phyloP scores from a whole-genome alignment of 2,329 filamentous ascomycete species.

The Fusarium sp. region DNA sequence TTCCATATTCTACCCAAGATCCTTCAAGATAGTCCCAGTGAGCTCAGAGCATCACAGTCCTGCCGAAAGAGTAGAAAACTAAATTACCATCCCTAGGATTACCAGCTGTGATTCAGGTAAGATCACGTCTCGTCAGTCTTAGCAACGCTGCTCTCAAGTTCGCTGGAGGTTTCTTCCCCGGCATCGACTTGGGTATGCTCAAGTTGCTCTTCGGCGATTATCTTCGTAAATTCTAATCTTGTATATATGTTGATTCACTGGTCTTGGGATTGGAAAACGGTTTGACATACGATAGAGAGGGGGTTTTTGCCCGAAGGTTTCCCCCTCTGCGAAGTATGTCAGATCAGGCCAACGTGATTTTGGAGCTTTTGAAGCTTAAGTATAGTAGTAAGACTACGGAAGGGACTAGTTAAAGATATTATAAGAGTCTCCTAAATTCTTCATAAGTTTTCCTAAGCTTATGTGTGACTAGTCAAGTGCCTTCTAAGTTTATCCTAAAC shows the following conservation, averaged over 20 bases:
- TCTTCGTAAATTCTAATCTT: background rate
- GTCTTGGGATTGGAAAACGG: background rate
- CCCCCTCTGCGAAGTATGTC: too few species aligned
- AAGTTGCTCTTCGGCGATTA: background rate
- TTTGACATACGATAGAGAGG: background rate
- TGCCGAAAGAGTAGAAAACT: background rate
- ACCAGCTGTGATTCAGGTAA: too few species aligned
- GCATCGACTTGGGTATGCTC: background rate
- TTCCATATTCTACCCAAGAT: background rate
- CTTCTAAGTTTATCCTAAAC: too few species aligned
- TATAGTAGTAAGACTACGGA: background rate
- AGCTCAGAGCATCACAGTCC: background rate
- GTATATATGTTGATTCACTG: too few species aligned
- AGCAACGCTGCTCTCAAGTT: background rate
- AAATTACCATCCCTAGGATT: too few species aligned
- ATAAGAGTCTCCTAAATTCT: background rate
- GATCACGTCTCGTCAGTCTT: background rate
- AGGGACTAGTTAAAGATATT: background rate
- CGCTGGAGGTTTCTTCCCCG: background rate
- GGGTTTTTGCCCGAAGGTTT: background rate
- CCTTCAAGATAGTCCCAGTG: background rate
- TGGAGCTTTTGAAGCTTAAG: background rate
- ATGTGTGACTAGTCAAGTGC: too few species aligned
- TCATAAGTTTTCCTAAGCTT: too few species aligned
- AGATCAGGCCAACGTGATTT: too few species aligned